phyloP scores from a whole-genome alignment of 805 yeast genomes.

The Lachancea sp. region DNA sequence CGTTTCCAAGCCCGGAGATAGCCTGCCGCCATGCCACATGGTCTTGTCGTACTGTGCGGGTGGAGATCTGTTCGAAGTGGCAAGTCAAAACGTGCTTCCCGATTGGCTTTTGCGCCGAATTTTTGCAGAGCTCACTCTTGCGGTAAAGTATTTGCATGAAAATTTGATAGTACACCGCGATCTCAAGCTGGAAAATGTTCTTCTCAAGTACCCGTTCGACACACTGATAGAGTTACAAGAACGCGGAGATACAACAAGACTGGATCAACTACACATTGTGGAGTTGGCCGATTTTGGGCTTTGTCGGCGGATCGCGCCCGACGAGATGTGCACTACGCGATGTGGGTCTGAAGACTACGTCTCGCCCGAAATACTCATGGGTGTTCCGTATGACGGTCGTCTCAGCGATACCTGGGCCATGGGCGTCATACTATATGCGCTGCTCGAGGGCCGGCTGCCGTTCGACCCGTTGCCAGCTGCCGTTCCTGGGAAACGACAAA shows the following conservation, averaged over 20 bases:
- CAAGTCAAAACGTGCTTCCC: constrained; percentile 41
- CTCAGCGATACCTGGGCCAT: constrained; percentile 92
- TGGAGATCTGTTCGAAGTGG: constrained; percentile 74
- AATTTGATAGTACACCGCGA: constrained; percentile 79
- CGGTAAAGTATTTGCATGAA: constrained; percentile 66
- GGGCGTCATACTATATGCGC: constrained; percentile 82
- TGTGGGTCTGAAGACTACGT: constrained; percentile 98
- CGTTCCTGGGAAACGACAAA: constrained; percentile 29
- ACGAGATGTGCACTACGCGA: constrained; percentile 67
- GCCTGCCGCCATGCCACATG: constrained; percentile 37
- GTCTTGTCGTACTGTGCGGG: constrained; percentile 75
- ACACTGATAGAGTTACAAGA: constrained; percentile 20
- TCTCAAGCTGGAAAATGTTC: constrained; percentile 78
- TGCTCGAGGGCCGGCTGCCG: constrained; percentile 82
- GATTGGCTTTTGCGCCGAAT: constrained; percentile 51
- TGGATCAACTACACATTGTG: constrained; percentile 33
- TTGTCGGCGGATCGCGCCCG: constrained; percentile 58
- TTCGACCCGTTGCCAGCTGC: constrained; percentile 76
- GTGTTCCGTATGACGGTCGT: constrained; percentile 84
- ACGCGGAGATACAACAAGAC: constrained; percentile 25
- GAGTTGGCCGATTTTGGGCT: constrained; percentile 86
- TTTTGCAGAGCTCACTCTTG: constrained; percentile 62
- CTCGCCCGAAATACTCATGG: constrained; percentile 88
- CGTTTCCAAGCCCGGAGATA: constrained; percentile 1
- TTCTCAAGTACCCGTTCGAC: constrained; percentile 40